Percentiles rank a stretch among this genome's conserved stretches.
Conservation (phyloP, 148 eudicot genomes). For the Rhododendron henanense region DNA sequence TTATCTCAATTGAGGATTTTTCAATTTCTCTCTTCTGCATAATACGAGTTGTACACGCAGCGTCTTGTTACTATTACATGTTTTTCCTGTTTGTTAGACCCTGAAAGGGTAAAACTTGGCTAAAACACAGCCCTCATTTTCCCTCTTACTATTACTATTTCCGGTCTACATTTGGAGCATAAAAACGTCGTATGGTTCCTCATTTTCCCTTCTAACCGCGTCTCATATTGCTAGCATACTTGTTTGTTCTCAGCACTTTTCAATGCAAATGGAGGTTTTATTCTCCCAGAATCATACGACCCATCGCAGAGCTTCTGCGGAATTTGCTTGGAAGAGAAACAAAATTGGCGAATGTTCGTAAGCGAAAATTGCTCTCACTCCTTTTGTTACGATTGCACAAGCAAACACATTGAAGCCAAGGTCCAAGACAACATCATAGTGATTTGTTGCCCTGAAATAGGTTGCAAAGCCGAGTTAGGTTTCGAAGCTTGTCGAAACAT, state of each 20-base stretch:
- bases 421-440: constrained; percentile 15
- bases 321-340: constrained; percentile 35
- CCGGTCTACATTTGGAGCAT: background rate
- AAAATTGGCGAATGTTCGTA: constrained; percentile 23
- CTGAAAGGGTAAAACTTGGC: background rate
- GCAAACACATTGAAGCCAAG: constrained; percentile 25
- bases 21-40: too few species aligned
- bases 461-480: constrained; percentile 26
- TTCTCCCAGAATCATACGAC: background rate
- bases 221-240: background rate
- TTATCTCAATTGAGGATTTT: too few species aligned
- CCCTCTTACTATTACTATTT: background rate
- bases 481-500: constrained; percentile 14
- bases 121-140: background rate
- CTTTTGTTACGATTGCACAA: constrained; percentile 32
- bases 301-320: constrained; percentile 16
- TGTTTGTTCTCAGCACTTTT: background rate
- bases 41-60: too few species aligned
- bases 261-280: background rate
- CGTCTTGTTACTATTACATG: too few species aligned
- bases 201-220: background rate
- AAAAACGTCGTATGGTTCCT: background rate
- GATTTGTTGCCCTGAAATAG: constrained; percentile 25
- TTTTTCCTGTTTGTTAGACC: background rate
- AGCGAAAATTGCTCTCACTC: constrained; percentile 30